These are phyloP conservation scores for Backusella tuberculispora DNA, from an alignment of 192 early-diverging fungal species.

Conservation along the genomic window DNA sequence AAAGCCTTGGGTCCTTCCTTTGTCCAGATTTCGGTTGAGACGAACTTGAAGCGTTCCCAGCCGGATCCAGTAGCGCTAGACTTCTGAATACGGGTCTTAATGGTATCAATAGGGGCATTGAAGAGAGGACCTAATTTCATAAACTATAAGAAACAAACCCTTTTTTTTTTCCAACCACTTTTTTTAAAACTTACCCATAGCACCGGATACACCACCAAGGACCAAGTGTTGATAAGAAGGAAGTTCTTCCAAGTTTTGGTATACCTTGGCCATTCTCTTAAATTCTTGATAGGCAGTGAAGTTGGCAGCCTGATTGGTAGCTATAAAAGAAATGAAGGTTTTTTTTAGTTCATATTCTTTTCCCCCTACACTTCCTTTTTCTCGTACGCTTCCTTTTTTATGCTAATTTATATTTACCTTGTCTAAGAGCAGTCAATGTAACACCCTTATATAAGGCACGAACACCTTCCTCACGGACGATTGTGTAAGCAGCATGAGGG, in stretches of 20 bases:
- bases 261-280: slow-evolving; percentile 72
- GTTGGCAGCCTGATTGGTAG: slow-evolving; percentile 98
- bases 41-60: slow-evolving; percentile 76
- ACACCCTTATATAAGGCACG: slow-evolving; percentile 94
- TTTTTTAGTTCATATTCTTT: not conserved
- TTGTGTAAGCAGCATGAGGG: slow-evolving; percentile 87
- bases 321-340: slow-evolving; percentile 41
- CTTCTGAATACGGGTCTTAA: slow-evolving; percentile 98
- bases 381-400: not conserved
- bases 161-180: not conserved
- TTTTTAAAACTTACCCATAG: slow-evolving; percentile 57
- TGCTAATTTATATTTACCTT: slow-evolving; percentile 55
- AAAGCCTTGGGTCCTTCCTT: slow-evolving; percentile 94
- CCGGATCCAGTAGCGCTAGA: slow-evolving; percentile 71
- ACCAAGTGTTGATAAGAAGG: slow-evolving; percentile 91
- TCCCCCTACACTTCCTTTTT: not conserved
- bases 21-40: slow-evolving; percentile 77
- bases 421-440: slow-evolving; percentile 88
- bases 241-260: slow-evolving; percentile 75
- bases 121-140: slow-evolving; percentile 70
- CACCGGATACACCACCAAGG: slow-evolving; percentile 89
- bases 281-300: slow-evolving; percentile 97
- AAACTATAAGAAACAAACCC: not conserved
- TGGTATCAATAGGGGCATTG: slow-evolving; percentile 97
- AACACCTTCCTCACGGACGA: slow-evolving; percentile 90